These are phyloP conservation scores for Hymenoscyphus occultus DNA, from an alignment of 2,329 filamentous ascomycete genomes.

Conservation along the genomic window DNA sequence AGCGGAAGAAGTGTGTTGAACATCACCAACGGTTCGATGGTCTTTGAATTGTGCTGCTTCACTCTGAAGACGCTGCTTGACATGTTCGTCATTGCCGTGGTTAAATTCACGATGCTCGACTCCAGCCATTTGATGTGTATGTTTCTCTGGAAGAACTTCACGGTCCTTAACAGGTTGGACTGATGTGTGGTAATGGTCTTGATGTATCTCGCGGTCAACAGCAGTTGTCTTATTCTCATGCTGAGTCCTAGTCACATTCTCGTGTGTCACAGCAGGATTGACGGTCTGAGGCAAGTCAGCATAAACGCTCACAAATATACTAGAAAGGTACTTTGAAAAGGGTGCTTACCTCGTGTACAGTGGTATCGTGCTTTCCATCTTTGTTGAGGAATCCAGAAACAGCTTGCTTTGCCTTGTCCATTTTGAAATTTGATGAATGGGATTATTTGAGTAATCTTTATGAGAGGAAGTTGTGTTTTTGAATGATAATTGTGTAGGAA, in stretches of 20 bases:
- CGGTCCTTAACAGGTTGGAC: slow-evolving; percentile 60
- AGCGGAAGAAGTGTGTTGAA: slow-evolving; percentile 47
- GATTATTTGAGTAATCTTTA: slow-evolving; percentile 6
- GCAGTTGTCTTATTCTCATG: slow-evolving; percentile 62
- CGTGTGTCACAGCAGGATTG: slow-evolving; percentile 57
- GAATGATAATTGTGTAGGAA: neutral
- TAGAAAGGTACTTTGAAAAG: neutral
- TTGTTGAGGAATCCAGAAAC: slow-evolving; percentile 59
- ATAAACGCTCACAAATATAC: neutral
- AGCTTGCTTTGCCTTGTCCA: slow-evolving; percentile 64
- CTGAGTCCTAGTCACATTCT: slow-evolving; percentile 56
- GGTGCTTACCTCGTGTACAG: slow-evolving; percentile 55
- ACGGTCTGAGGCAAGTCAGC: slow-evolving; percentile 41
- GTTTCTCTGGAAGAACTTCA: slow-evolving; percentile 57
- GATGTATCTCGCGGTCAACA: slow-evolving; percentile 66
- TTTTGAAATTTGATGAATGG: slow-evolving; percentile 33
- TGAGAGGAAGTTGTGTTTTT: too few species aligned
- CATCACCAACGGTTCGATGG: slow-evolving; percentile 45
- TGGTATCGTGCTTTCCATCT: slow-evolving; percentile 66
- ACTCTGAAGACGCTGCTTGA: slow-evolving; percentile 46
- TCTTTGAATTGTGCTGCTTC: slow-evolving; percentile 56
- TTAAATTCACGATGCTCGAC: slow-evolving; percentile 61
- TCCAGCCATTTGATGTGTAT: slow-evolving; percentile 55
- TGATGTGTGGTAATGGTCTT: slow-evolving; percentile 69
- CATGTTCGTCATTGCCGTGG: slow-evolving; percentile 53